phyloP scores from a whole-genome alignment of 148 eudicot species.

The Salicornia ramosissima region DNA sequence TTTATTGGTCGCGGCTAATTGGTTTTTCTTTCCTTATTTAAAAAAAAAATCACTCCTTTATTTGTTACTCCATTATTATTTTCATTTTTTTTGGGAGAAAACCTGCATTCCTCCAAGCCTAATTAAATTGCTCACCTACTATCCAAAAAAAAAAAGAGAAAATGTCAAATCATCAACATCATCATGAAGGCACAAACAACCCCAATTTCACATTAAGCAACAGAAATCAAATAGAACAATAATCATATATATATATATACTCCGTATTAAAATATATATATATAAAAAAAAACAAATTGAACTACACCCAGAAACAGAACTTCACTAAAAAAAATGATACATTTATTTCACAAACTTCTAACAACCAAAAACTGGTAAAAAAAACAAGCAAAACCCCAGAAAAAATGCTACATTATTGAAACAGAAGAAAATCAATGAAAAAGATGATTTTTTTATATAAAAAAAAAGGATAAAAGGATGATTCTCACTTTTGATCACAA shows the following conservation, averaged over 20 bases:
- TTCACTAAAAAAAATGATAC: conserved; percentile 4
- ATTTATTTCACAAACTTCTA: background rate
- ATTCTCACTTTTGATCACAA: conserved; percentile 57
- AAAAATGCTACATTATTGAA: conserved; percentile 26
- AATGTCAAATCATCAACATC: background rate
- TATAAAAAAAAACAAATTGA: background rate
- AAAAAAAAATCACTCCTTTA: no score
- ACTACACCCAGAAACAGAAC: background rate
- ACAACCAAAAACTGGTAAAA: background rate
- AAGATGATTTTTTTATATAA: conserved; percentile 9
- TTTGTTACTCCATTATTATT: no score
- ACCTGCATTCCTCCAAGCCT: background rate
- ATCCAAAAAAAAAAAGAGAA: background rate
- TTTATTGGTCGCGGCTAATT: no score
- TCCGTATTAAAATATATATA: background rate
- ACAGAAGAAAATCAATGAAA: background rate
- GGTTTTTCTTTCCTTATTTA: no score
- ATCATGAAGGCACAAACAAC: background rate
- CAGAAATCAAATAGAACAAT: background rate
- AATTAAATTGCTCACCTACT: conserved; percentile 6
- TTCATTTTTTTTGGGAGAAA: background rate
- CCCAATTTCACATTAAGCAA: background rate
- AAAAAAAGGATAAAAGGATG: conserved; percentile 6
- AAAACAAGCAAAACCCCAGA: background rate
- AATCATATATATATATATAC: background rate